phyloP scores from a whole-genome alignment of 164 flowering plant genomes.

The Paratinospora sagittata region DNA sequence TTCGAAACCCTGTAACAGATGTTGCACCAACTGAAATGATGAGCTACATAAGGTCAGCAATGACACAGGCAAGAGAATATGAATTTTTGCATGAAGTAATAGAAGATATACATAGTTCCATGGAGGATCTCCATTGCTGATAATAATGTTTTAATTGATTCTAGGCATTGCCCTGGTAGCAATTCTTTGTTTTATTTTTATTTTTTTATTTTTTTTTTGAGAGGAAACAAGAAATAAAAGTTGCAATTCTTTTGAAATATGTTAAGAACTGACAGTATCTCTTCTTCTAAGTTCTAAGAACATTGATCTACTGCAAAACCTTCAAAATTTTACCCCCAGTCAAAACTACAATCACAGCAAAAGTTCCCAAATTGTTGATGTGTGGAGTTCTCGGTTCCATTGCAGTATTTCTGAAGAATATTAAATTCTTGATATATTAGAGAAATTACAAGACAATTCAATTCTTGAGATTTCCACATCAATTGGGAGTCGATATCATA shows the following conservation, averaged over 20 bases:
- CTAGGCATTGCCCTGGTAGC: no score
- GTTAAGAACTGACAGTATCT: neutral
- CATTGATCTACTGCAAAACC: neutral
- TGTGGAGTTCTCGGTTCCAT: neutral
- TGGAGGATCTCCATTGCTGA: no score
- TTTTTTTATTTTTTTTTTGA: no score
- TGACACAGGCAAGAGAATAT: neutral
- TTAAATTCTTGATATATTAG: neutral
- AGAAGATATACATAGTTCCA: neutral
- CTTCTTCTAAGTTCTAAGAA: neutral
- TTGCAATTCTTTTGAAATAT: no score
- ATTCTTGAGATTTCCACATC: no score
- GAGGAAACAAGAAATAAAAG: no score
- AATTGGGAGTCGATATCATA: no score
- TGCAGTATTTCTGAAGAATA: neutral
- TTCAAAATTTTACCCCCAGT: neutral
- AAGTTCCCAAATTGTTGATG: neutral
- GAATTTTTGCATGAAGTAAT: neutral
- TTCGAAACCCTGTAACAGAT: slow-evolving; percentile 71
- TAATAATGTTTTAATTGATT: no score
- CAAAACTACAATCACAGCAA: neutral
- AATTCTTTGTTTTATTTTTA: no score
- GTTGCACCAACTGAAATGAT: slow-evolving; percentile 8
- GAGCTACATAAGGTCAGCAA: neutral
- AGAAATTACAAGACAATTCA: neutral